Percentiles rank a stretch among this genome's conserved stretches.
Evolutionary conservation across 495 filamentous ascomycete species (phyloP).

Genomic region (Tricharina praecox): DNA sequence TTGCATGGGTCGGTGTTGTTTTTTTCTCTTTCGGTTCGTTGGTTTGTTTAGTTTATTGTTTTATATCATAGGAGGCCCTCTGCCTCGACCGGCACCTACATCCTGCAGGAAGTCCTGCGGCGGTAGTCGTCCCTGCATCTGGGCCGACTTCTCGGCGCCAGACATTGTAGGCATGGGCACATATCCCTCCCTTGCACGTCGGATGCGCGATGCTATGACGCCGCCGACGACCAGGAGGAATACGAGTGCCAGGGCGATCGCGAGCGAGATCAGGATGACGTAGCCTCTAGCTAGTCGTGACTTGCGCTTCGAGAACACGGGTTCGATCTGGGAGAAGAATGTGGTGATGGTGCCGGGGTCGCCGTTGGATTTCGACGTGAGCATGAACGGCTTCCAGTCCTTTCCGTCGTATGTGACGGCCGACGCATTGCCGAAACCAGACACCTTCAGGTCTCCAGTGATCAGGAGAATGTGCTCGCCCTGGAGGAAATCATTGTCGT

Average conservation of each 20-base stretch:
- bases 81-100: background rate
- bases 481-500: constrained; percentile 42
- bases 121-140: constrained; percentile 56
- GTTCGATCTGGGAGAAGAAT: constrained; percentile 58
- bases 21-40: too few species aligned
- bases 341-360: constrained; percentile 54
- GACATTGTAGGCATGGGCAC: constrained; percentile 50
- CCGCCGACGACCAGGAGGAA: constrained; percentile 77
- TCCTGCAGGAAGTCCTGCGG: constrained; percentile 53
- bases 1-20: too few species aligned
- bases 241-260: constrained; percentile 68
- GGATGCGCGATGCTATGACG: constrained; percentile 64
- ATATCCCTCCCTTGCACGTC: constrained; percentile 76
- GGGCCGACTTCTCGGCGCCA: constrained; percentile 50
- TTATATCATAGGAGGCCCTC: constrained; percentile 1
- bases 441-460: constrained; percentile 59
- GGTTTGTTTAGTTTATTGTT: too few species aligned
- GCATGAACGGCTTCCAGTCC: constrained; percentile 55
- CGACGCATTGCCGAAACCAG: constrained; percentile 57
- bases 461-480: constrained; percentile 57
- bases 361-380: constrained; percentile 48
- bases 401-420: constrained; percentile 76
- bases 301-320: constrained; percentile 40
- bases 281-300: constrained; percentile 62
- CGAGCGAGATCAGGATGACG: constrained; percentile 81